Base-by-base conservation (phyloP, 768 basidiomycete species). In the Lyophyllum decastes region DNA sequence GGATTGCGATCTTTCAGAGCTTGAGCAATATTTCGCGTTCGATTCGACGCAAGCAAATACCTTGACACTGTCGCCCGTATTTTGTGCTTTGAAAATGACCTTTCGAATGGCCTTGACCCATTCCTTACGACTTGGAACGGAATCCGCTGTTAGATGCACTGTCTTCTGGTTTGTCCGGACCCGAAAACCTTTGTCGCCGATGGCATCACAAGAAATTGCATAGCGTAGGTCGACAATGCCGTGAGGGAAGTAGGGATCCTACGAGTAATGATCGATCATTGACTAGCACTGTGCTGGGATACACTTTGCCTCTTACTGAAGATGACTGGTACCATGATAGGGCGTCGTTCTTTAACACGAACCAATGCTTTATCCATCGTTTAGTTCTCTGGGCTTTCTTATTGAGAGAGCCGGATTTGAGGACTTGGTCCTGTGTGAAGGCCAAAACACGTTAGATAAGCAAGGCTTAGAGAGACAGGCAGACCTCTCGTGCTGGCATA, bases 221-320 rank as follows among this genome's bases (percentile, higher is more conserved):
- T 98, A 98, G 59, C 95, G 91, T 30, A 99, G 76, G 66, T 97
- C 94, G n/a, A 95, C 82, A 55, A 98, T 94, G 24, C 95, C 97
- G 63, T 95, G 92, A 11, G 95, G 92, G 71, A 99, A 99, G 73
- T 99, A 99, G 1, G 95, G 96, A 65, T 99, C 95, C 94, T 96
- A 26, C 6, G 19, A n/a, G 54, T 49, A 21, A 59, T 46, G 19
- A 43, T 7, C 48, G 1, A 41, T 54, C 22, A 47, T 17, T n/a
- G n/a, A n/a, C n/a, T 6, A 7, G 30, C n/a, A 21, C 12, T 17
- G 22, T 27, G n/a, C 3, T 27, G 25, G 48, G 45, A 41, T 51
- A 58, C 41, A 24, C 49, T 21, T 38, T 44, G 70, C 79, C 14
- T 40, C 67, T 76, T 72, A 94, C 95, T 55, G 93, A 88, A 55